Evolutionary conservation across 208 protist species (phyloP), one percentile per base, ranked within the genome.

Genomic region (Trypanosomatidae sp.): DNA sequence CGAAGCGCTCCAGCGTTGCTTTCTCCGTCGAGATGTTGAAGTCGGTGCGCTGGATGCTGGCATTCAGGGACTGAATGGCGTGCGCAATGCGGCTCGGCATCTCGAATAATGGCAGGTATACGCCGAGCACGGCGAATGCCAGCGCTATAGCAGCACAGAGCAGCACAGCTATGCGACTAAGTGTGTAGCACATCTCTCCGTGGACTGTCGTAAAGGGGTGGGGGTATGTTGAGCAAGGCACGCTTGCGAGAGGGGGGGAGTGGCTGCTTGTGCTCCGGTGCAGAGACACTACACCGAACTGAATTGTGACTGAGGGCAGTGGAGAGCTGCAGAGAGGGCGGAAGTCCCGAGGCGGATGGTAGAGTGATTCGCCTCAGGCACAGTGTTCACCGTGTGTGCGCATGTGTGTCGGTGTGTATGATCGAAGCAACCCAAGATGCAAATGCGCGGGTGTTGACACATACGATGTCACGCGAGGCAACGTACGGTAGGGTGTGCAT

Each of bases 21-120:
- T 12, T 49, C 33, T 72, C 70, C 2, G 7, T 68, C 17, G 59
- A 15, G n/a, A 58, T n/a, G 70, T 56, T 60, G 13, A 73, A 76
- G 49, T 0, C 28, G 47, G 70, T 6, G 39, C 70, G 69, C 3
- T 43, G 49, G 3, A 80, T 28, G 1, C 30, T 71, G 2, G 28
- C 9, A 50, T 75, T 80, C 44, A 80, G 33, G 1, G 6, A 12
- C 8, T 62, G 22, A n/a, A 80, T 0, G 1, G 33, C 44, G 5
- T 2, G 28, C 9, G 15, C 41, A 10, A 72, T 62, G 50, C n/a
- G 67, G 25, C 65, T 1, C 3, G 76, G 58, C 66, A 75, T 41
- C 17, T 15, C 8, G 56, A 80, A 76, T 15, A 80, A 80, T 0
- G 76, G 76, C 56, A 75, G 53, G 17, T 73, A 72, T 30, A 76